phyloP scores from a whole-genome alignment of 305 asterid species.

The Lippia alba region DNA sequence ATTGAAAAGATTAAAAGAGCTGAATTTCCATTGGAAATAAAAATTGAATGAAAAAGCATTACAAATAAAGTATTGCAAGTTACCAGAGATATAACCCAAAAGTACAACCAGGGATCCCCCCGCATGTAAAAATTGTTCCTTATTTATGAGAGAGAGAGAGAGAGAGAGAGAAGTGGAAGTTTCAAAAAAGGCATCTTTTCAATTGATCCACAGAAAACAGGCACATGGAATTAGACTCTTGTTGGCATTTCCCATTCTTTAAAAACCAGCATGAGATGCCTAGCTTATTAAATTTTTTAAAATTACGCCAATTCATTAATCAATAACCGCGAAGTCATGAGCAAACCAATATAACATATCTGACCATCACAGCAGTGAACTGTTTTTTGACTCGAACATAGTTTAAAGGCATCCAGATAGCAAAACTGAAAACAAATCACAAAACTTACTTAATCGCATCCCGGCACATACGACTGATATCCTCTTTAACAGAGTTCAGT shows the following conservation, averaged over 20 bases:
- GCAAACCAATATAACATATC: not conserved
- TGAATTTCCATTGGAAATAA: not conserved
- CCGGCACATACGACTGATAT: slow-evolving; percentile 89
- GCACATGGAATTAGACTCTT: not conserved
- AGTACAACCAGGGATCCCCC: not conserved
- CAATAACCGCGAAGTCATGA: not conserved
- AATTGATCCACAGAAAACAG: not conserved
- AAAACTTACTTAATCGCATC: slow-evolving; percentile 90
- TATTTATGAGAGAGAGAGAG: not conserved
- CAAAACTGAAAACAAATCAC: slow-evolving; percentile 13
- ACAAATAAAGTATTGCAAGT: slow-evolving; percentile 2
- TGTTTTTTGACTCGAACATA: slow-evolving; percentile 1
- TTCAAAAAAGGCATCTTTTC: not conserved
- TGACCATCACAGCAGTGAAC: slow-evolving; percentile 5
- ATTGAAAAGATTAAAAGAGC: not conserved
- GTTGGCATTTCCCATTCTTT: not conserved
- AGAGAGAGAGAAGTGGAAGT: not conserved
- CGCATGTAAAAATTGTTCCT: not conserved
- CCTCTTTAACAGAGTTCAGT: slow-evolving; percentile 83
- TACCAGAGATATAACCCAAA: not conserved
- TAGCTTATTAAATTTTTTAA: slow-evolving; percentile 3
- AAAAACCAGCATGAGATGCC: not conserved
- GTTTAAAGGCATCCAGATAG: slow-evolving; percentile 29
- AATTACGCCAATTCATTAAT: slow-evolving; percentile 11
- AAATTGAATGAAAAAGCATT: not conserved